These are phyloP conservation scores for Ilyonectria destructans DNA, from an alignment of 2,329 filamentous ascomycete genomes.

Conservation along the genomic window DNA sequence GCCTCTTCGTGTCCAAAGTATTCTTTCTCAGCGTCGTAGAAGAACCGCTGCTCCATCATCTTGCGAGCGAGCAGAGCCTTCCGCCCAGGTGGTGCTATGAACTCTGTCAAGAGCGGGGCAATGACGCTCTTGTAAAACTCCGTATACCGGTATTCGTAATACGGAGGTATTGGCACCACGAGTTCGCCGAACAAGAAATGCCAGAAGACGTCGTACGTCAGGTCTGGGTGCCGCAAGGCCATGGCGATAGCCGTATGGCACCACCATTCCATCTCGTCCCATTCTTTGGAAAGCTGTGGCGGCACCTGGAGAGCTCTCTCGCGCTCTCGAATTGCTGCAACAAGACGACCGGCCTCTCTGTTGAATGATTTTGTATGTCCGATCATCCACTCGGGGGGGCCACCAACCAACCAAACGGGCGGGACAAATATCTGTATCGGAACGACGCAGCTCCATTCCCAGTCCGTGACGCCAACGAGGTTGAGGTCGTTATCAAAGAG, in stretches of 20 bases:
- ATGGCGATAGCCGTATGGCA: slow-evolving; percentile 15
- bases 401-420: slow-evolving; percentile 7
- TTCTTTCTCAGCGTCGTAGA: slow-evolving; percentile 15
- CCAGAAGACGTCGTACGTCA: slow-evolving; percentile 16
- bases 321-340: not conserved
- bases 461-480: slow-evolving; percentile 11
- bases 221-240: slow-evolving; percentile 7
- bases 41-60: slow-evolving; percentile 14
- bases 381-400: slow-evolving; percentile 1
- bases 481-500: not conserved
- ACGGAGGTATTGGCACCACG: not conserved
- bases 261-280: slow-evolving; percentile 14
- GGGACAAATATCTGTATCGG: not conserved
- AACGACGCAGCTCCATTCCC: slow-evolving; percentile 9
- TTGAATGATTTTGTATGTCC: not conserved
- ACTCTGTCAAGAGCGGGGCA: slow-evolving; percentile 9
- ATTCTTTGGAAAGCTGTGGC: slow-evolving; percentile 13
- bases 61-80: slow-evolving; percentile 16
- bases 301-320: slow-evolving; percentile 10
- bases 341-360: slow-evolving; percentile 8
- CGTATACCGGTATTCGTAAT: not conserved
- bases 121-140: slow-evolving; percentile 10
- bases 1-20: not conserved
- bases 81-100: slow-evolving; percentile 11
- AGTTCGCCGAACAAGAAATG: not conserved